These are phyloP conservation scores for Akanthomyces lecanii DNA, from an alignment of 2,329 filamentous ascomycete species.

Conservation along the genomic window DNA sequence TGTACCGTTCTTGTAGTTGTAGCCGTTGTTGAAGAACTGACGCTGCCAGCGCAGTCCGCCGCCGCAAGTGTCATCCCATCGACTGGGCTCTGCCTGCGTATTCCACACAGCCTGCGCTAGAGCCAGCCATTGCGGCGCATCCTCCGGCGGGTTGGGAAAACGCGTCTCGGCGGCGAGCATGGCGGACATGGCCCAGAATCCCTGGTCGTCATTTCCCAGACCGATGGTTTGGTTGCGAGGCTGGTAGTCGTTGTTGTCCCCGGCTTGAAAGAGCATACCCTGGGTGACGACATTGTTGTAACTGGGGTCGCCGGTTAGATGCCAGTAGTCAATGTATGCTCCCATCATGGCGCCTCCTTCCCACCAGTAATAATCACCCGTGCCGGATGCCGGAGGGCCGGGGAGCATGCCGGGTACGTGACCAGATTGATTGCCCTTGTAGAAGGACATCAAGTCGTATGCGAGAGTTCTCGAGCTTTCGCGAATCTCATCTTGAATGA, in stretches of 20 bases:
- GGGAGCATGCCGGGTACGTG: constrained; percentile 54
- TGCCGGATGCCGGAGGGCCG: constrained; percentile 42
- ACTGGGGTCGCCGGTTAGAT: constrained; percentile 41
- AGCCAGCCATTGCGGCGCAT: constrained; percentile 45
- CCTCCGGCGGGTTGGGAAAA: constrained; percentile 42
- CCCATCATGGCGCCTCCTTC: constrained; percentile 29
- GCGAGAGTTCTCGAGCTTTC: constrained; percentile 44
- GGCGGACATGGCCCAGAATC: constrained; percentile 54
- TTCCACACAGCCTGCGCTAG: constrained; percentile 58
- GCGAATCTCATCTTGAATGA: constrained; percentile 40
- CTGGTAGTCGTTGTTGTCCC: constrained; percentile 46
- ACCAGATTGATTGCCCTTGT: constrained; percentile 48
- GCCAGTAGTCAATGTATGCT: constrained; percentile 38
- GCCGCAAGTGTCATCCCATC: constrained; percentile 51
- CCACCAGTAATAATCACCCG: constrained; percentile 36
- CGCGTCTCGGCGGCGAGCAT: constrained; percentile 53
- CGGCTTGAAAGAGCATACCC: constrained; percentile 44
- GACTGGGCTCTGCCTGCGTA: constrained; percentile 42
- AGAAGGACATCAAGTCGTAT: constrained; percentile 47
- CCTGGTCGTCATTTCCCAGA: constrained; percentile 57
- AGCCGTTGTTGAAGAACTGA: constrained; percentile 58
- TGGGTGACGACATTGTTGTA: constrained; percentile 47
- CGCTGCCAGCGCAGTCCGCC: constrained; percentile 68
- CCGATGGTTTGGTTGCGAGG: constrained; percentile 41
- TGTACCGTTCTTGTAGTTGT: constrained; percentile 57